phyloP scores from a whole-genome alignment of 1,139 yeast species.

The Pichia sp. region DNA sequence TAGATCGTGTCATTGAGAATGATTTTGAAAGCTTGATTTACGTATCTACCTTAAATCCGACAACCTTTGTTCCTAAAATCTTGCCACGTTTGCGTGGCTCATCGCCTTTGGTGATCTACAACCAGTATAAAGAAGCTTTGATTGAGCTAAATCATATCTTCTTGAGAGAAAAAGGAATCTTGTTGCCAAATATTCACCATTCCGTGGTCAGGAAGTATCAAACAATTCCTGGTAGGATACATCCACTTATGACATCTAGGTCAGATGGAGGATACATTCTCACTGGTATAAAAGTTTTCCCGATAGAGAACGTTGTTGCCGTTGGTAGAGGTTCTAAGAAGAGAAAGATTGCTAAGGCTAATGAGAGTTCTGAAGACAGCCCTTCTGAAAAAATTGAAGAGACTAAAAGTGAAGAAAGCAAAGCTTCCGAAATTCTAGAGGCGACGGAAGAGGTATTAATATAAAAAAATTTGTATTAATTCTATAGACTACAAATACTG shows the following conservation, averaged over 20 bases:
- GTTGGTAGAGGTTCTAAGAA: conserved; percentile 49
- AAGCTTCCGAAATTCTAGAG: conserved; percentile 1
- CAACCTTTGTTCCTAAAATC: conserved; percentile 58
- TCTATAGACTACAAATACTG: conserved; percentile 9
- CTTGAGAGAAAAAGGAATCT: conserved; percentile 58
- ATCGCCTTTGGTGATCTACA: conserved; percentile 77
- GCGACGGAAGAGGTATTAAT: neutral
- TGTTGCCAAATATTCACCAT: conserved; percentile 82
- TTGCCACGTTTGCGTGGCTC: conserved; percentile 77
- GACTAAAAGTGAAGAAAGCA: neutral
- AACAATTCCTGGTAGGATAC: conserved; percentile 89
- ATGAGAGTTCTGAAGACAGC: conserved; percentile 10
- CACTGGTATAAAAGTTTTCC: conserved; percentile 76
- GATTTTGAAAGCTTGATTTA: conserved; percentile 75
- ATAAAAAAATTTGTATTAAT: neutral
- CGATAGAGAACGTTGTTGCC: conserved; percentile 55
- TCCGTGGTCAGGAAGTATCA: conserved; percentile 84
- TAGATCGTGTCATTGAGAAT: conserved; percentile 46
- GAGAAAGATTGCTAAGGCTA: conserved; percentile 23
- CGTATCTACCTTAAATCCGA: conserved; percentile 67
- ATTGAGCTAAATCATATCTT: conserved; percentile 69
- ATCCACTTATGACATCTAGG: conserved; percentile 90
- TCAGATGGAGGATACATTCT: conserved; percentile 90
- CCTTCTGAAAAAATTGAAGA: neutral
- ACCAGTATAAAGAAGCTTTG: conserved; percentile 73